phyloP scores from a whole-genome alignment of 2,329 filamentous ascomycete genomes.

The Dothideomycetidae sp. region DNA sequence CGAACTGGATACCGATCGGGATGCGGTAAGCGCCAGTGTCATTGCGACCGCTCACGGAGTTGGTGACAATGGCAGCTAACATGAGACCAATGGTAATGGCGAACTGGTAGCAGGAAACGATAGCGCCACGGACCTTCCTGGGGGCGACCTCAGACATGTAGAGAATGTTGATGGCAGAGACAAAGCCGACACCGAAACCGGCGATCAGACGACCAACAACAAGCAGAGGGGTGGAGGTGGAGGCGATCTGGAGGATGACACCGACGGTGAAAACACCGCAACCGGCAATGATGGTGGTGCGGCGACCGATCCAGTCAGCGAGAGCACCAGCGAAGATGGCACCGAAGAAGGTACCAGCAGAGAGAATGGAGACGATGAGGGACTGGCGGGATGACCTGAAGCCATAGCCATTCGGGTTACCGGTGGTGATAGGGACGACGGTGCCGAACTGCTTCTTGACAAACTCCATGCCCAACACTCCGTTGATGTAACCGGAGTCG shows the following conservation, averaged over 20 bases:
- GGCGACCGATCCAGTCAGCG: slow-evolving; percentile 52
- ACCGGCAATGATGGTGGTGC: slow-evolving; percentile 46
- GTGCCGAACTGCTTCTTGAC: slow-evolving; percentile 28
- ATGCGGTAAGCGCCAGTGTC: slow-evolving; percentile 64
- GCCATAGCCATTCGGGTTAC: slow-evolving; percentile 14
- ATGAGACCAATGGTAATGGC: slow-evolving; percentile 69
- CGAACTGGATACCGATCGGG: slow-evolving; percentile 64
- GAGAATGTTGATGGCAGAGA: slow-evolving; percentile 47
- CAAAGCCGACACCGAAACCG: slow-evolving; percentile 57
- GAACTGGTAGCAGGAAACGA: slow-evolving; percentile 72
- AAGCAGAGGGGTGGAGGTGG: slow-evolving; percentile 48
- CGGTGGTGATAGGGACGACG: slow-evolving; percentile 8
- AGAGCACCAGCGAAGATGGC: slow-evolving; percentile 44
- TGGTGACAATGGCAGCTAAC: slow-evolving; percentile 59
- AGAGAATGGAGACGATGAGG: slow-evolving; percentile 59
- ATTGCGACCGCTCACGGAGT: slow-evolving; percentile 48
- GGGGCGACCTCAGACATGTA: slow-evolving; percentile 32
- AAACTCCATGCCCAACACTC: slow-evolving; percentile 37
- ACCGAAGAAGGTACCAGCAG: slow-evolving; percentile 64
- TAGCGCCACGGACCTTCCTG: slow-evolving; percentile 60
- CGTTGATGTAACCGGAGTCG: slow-evolving; percentile 42
- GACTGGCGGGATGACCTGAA: slow-evolving; percentile 32
- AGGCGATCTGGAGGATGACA: slow-evolving; percentile 44
- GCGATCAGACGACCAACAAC: slow-evolving; percentile 60
- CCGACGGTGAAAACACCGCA: slow-evolving; percentile 46